A percentile compares a stretch with the other conserved stretches of the same genome.
Evolutionary conservation across 164 flowering plant genomes (phyloP).

Genomic region (Akebia trifoliata): DNA sequence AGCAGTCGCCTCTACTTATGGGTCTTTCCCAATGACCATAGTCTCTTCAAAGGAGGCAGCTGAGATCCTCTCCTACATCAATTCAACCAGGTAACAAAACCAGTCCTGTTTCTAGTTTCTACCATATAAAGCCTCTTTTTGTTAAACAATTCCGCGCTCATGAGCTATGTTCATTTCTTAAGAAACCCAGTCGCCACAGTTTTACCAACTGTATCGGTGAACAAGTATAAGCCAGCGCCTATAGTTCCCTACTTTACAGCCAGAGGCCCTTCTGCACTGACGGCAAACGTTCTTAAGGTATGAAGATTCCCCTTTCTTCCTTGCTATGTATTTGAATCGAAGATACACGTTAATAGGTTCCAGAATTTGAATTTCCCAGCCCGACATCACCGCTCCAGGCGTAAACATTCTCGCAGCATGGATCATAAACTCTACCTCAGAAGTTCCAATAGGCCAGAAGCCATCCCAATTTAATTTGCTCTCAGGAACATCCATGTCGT

Average conservation of each 20-base stretch:
- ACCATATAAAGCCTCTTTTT: too few species aligned
- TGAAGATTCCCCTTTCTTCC: constrained; percentile 13
- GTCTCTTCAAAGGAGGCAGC: constrained; percentile 38
- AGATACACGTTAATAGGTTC: too few species aligned
- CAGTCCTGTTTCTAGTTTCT: not conserved
- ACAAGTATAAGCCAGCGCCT: constrained; percentile 55
- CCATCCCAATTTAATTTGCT: constrained; percentile 49
- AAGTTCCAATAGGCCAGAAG: constrained; percentile 32
- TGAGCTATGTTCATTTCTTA: not conserved
- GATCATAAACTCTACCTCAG: constrained; percentile 40
- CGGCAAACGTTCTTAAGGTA: constrained; percentile 69
- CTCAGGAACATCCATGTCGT: constrained; percentile 90
- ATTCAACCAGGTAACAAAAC: constrained; percentile 50
- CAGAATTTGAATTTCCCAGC: constrained; percentile 36
- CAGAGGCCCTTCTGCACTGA: constrained; percentile 54
- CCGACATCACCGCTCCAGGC: constrained; percentile 87
- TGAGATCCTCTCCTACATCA: constrained; percentile 48
- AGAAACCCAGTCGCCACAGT: constrained; percentile 68
- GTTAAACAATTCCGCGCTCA: too few species aligned
- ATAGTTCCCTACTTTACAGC: constrained; percentile 59
- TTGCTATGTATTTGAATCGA: not conserved
- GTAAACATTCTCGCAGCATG: constrained; percentile 78
- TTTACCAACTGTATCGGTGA: constrained; percentile 40
- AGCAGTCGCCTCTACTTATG: constrained; percentile 34
- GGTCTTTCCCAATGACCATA: constrained; percentile 42